Conservation (phyloP, 345 rosid genomes). For the Mallotus nudiflorus region DNA sequence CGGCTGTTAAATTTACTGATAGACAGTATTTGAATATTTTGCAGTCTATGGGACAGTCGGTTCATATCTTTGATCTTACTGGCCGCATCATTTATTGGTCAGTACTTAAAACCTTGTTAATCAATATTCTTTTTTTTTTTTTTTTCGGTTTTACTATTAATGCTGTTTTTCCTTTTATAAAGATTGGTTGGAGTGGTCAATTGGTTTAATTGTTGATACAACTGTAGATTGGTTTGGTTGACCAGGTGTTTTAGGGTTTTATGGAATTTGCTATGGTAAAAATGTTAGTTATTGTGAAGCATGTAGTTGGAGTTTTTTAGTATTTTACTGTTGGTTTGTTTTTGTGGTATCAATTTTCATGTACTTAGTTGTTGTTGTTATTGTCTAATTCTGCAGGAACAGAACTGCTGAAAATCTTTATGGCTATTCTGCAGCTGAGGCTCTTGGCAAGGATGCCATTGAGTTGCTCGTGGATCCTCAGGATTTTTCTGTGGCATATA, state of each 20-base stretch:
- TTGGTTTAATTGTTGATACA: background rate
- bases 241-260: background rate
- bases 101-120: constrained; percentile 26
- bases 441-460: constrained; percentile 67
- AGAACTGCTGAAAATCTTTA: constrained; percentile 77
- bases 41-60: constrained; percentile 93
- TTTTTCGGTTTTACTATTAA: no score
- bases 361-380: background rate
- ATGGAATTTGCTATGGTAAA: background rate
- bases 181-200: background rate
- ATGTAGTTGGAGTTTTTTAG: background rate
- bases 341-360: constrained; percentile 1
- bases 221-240: constrained; percentile 10
- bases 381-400: constrained; percentile 59
- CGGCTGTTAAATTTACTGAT: constrained; percentile 60
- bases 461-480: constrained; percentile 65
- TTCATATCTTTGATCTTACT: constrained; percentile 66
- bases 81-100: constrained; percentile 83
- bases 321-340: background rate
- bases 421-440: constrained; percentile 79
- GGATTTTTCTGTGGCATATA: constrained; percentile 52
- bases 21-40: constrained; percentile 80
- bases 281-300: background rate
- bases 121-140: background rate
- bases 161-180: no score